Base-by-base conservation (phyloP, 2,329 filamentous ascomycete species). In the Cercospora canescens region DNA sequence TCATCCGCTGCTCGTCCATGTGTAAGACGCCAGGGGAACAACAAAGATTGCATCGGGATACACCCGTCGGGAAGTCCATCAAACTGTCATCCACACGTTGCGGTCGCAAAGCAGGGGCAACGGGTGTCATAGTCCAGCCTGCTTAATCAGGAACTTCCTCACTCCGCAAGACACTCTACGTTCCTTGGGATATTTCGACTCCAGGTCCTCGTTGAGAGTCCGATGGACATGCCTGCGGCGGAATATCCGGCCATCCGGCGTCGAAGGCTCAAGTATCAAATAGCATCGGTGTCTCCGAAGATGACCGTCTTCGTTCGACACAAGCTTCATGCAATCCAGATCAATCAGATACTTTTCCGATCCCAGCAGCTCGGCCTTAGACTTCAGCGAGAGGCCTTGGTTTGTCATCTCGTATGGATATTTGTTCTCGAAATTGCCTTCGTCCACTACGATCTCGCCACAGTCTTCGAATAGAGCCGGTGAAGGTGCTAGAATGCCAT, bases 361-460 rank as follows among this genome's bases (percentile, higher is more conserved):
- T 11, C 58, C 63, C 24, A 65, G 14, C 30, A 48, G 18, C 30
- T 57, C 48, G 6, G 63, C 63, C 34, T 62, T 45, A 4, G 58
- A 35, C 4, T 16, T 57, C 6, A 62, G 41, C 7, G 50, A 62
- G 16, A 65, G 58, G 4, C 59, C 63, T 48, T 62, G 37, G 9
- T 65, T 65, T 7, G 63, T 66, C 64, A 63, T 66, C 35, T 59
- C 64, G 35, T 63, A 63, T 1, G 64, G 64, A 7, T 57, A 64
- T 24, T 62, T 60, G 35, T 64, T 64, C 35, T 64, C 61, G 11
- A 58, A 45, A 41, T 64, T 55, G 16, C 9, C 26, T 6, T 64
- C 61, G 26, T 55, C 56, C 11, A 61, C 21, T n/a, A 67, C 52
- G 24, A 62, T 59, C 11, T 64, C 57, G 34, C 65, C 61, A 39